A percentile compares a stretch with the other conserved stretches of the same genome.
phyloP scores from a whole-genome alignment of 768 basidiomycete species.

The Suillus placidus region DNA sequence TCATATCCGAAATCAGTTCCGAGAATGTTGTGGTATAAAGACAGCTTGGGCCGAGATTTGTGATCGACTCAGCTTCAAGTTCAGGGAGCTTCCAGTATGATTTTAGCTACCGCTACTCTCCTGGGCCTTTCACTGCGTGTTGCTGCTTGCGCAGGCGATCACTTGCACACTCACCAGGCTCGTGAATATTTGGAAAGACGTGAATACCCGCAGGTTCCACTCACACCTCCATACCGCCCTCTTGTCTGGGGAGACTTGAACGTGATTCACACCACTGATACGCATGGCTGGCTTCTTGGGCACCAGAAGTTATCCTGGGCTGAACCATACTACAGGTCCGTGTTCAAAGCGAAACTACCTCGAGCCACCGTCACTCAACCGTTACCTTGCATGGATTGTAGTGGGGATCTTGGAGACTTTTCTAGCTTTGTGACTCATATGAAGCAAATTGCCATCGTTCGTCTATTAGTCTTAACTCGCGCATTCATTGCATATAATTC shows the following conservation, averaged over 20 bases:
- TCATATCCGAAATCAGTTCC: constrained; percentile 1
- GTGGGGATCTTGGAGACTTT: constrained; percentile 79
- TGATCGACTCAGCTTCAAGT: not conserved
- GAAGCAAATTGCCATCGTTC: constrained; percentile 69
- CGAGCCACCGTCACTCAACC: not conserved
- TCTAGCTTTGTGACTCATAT: constrained; percentile 82
- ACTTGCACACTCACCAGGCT: constrained; percentile 23
- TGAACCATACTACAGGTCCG: constrained; percentile 73
- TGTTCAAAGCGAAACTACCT: constrained; percentile 1
- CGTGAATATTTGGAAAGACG: constrained; percentile 38
- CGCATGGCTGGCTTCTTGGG: constrained; percentile 80
- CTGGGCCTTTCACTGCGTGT: constrained; percentile 14
- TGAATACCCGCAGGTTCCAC: constrained; percentile 41
- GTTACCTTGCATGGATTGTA: constrained; percentile 14
- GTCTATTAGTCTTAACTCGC: constrained; percentile 12
- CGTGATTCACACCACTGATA: constrained; percentile 85
- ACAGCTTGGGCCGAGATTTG: not conserved
- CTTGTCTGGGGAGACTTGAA: constrained; percentile 91
- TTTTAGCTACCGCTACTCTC: constrained; percentile 20
- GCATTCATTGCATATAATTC: not conserved
- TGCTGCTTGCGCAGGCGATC: constrained; percentile 22
- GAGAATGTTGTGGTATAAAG: not conserved
- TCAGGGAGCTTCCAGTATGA: constrained; percentile 2
- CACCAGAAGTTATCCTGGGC: constrained; percentile 76
- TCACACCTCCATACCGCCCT: constrained; percentile 61